Conservation (phyloP, 2,329 filamentous ascomycete genomes). For the Diaporthe longicolla region DNA sequence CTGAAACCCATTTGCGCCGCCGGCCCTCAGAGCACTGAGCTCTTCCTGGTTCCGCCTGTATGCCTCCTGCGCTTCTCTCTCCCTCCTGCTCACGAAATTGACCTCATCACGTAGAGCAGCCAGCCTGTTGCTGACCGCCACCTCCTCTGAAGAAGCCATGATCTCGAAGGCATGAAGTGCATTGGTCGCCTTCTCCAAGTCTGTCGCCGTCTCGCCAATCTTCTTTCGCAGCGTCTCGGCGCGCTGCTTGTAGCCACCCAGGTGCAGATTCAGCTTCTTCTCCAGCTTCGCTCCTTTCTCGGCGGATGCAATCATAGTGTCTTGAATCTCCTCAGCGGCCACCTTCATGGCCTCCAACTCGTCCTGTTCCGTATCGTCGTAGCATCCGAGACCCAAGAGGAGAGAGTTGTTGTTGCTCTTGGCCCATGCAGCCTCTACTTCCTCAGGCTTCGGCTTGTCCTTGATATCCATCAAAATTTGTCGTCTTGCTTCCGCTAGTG, state of each 20-base stretch:
- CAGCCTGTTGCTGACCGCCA: conserved; percentile 79
- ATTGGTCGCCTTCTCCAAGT: conserved; percentile 79
- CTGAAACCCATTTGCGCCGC: conserved; percentile 56
- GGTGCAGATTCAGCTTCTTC: conserved; percentile 89
- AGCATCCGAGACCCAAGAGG: conserved; percentile 86
- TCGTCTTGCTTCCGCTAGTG: conserved; percentile 81
- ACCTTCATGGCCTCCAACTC: conserved; percentile 74
- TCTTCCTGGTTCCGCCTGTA: conserved; percentile 86
- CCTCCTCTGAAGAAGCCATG: conserved; percentile 84
- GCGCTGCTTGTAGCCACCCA: conserved; percentile 92
- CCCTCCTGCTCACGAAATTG: conserved; percentile 81
- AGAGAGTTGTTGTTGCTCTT: conserved; percentile 66
- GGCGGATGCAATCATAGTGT: conserved; percentile 79
- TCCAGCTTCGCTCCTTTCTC: conserved; percentile 89
- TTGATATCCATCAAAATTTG: conserved; percentile 81
- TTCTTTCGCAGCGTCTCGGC: conserved; percentile 85
- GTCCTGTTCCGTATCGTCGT: conserved; percentile 82
- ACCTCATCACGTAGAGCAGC: conserved; percentile 87
- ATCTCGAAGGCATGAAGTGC: conserved; percentile 82
- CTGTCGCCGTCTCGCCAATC: conserved; percentile 80
- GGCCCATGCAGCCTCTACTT: conserved; percentile 69
- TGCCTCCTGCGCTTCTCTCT: conserved; percentile 90
- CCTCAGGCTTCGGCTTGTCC: conserved; percentile 61
- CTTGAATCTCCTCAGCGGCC: conserved; percentile 83
- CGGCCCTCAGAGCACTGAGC: conserved; percentile 70